A percentile compares a stretch with the other conserved stretches of the same genome.
Conservation (phyloP, 1,284 basidiomycete genomes). For the Exobasidium cylindrosporum region DNA sequence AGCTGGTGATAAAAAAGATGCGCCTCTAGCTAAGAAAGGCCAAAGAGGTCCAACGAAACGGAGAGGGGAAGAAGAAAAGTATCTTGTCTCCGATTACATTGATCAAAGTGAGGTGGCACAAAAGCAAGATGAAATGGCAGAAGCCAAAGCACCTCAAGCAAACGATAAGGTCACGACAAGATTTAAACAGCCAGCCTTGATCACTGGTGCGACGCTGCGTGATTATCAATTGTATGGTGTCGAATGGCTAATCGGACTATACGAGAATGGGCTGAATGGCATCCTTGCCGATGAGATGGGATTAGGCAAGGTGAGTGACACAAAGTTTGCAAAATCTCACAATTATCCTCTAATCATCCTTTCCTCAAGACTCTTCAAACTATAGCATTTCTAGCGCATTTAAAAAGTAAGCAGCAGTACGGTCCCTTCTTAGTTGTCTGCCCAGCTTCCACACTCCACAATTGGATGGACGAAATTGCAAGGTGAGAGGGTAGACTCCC, state of each 20-base stretch:
- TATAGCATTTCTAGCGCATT: slow-evolving; percentile 84
- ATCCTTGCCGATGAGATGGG: slow-evolving; percentile 93
- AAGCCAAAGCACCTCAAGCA: background rate
- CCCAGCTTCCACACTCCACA: slow-evolving; percentile 84
- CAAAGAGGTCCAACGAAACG: slow-evolving; percentile 7
- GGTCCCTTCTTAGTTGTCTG: slow-evolving; percentile 85
- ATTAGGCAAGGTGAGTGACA: too few relatives aligned
- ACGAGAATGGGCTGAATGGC: slow-evolving; percentile 90
- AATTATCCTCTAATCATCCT: too few relatives aligned
- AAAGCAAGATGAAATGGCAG: slow-evolving; percentile 16
- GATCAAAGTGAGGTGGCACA: slow-evolving; percentile 34
- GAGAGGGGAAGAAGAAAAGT: slow-evolving; percentile 21
- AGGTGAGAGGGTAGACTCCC: too few relatives aligned
- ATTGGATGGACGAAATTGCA: slow-evolving; percentile 83
- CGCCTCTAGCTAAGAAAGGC: background rate
- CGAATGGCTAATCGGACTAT: slow-evolving; percentile 91
- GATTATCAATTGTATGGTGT: slow-evolving; percentile 91
- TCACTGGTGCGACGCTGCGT: slow-evolving; percentile 81
- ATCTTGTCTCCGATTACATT: slow-evolving; percentile 34
- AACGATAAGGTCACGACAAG: slow-evolving; percentile 14
- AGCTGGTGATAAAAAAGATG: background rate
- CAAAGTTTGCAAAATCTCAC: too few relatives aligned
- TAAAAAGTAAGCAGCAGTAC: slow-evolving; percentile 72
- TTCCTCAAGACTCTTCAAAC: slow-evolving; percentile 94
- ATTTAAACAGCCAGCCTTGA: slow-evolving; percentile 66